These are phyloP conservation scores for Cylindrotheca closterium DNA, from an alignment of 108 stramenopile genomes.

Conservation along the genomic window DNA sequence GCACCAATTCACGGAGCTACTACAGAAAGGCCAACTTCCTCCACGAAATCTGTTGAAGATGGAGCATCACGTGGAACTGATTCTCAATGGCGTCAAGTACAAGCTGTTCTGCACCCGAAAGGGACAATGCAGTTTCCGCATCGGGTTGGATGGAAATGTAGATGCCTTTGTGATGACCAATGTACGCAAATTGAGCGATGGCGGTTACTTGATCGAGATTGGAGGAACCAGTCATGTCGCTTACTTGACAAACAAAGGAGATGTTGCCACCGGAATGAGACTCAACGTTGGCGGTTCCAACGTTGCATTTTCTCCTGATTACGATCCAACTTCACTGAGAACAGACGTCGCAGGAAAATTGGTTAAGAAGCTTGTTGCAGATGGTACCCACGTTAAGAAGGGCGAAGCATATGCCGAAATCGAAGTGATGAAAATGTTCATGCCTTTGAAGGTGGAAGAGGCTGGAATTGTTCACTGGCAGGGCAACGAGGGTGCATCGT, in stretches of 20 bases:
- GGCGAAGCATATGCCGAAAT: slow-evolving; percentile 95
- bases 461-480: slow-evolving; percentile 87
- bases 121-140: slow-evolving; percentile 65
- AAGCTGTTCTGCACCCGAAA: slow-evolving; percentile 70
- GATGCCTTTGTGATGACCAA: slow-evolving; percentile 61
- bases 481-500: slow-evolving; percentile 88
- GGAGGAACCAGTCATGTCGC: slow-evolving; percentile 89
- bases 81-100: slow-evolving; percentile 94
- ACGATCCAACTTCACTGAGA: slow-evolving; percentile 93
- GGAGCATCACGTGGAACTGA: slow-evolving; percentile 83
- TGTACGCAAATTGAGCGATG: slow-evolving; percentile 92
- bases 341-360: slow-evolving; percentile 97
- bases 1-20: slow-evolving; percentile 68
- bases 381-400: slow-evolving; percentile 89
- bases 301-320: slow-evolving; percentile 94
- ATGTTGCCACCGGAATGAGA: slow-evolving; percentile 81
- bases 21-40: slow-evolving; percentile 92
- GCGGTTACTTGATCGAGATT: slow-evolving; percentile 93
- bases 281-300: slow-evolving; percentile 86
- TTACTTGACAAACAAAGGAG: slow-evolving; percentile 81
- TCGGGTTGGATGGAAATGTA: slow-evolving; percentile 27
- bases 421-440: slow-evolving; percentile 99
- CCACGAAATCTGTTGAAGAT: slow-evolving; percentile 74
- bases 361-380: slow-evolving; percentile 91
- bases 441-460: slow-evolving; percentile 97